These are phyloP conservation scores for Hapsidospora chrysogenum DNA, from an alignment of 495 filamentous ascomycete species.

Conservation along the genomic window DNA sequence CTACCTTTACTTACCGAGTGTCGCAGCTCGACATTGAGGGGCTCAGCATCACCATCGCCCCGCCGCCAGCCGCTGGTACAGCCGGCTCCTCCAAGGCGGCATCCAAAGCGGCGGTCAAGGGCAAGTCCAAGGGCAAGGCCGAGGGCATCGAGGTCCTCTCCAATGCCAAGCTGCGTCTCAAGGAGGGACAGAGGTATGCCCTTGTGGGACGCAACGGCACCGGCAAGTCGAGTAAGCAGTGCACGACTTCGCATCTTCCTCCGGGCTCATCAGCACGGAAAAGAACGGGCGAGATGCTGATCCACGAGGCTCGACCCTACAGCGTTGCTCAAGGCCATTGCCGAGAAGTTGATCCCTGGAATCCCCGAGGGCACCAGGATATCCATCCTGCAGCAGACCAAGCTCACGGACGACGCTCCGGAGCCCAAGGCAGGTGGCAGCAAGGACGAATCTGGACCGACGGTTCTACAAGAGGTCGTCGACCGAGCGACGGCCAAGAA, in stretches of 20 bases:
- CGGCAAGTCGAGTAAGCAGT: constrained; percentile 56
- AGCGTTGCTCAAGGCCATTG: constrained; percentile 60
- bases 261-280: neutral
- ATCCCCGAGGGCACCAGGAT: constrained; percentile 53
- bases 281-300: neutral
- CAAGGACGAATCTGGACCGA: constrained; percentile 8
- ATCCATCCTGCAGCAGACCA: constrained; percentile 56
- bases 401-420: constrained; percentile 12
- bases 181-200: constrained; percentile 54
- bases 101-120: constrained; percentile 17
- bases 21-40: constrained; percentile 49
- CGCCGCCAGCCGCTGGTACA: no score
- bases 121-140: constrained; percentile 33
- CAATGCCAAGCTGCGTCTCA: constrained; percentile 50
- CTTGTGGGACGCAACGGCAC: constrained; percentile 63
- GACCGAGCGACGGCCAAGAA: constrained; percentile 45
- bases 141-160: constrained; percentile 49
- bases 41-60: constrained; percentile 42
- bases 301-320: constrained; percentile 1
- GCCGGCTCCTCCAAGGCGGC: constrained; percentile 19
- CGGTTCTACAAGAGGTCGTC: constrained; percentile 52
- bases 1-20: no score
- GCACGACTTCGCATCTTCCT: neutral
- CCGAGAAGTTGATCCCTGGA: constrained; percentile 62
- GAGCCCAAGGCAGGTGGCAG: constrained; percentile 2